Conservation (phyloP, 176 grass and related monocot species). For the Bolboschoenus planiculmis region DNA sequence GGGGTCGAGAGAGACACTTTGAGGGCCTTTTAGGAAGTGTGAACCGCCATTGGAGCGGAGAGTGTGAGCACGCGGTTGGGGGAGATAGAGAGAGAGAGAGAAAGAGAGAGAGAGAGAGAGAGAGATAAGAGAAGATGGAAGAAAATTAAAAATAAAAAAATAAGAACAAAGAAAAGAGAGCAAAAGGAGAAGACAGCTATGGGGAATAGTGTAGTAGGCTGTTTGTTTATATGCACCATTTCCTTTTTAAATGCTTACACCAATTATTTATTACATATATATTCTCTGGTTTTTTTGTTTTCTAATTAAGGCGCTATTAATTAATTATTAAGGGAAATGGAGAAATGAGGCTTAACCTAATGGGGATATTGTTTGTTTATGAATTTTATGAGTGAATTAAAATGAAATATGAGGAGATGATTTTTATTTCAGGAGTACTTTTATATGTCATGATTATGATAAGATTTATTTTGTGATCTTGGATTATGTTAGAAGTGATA, state of each 20-base stretch:
- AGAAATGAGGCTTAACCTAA: not conserved
- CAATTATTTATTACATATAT: not conserved
- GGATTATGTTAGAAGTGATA: not conserved
- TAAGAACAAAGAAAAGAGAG: too few species aligned
- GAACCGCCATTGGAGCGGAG: slow-evolving; percentile 3
- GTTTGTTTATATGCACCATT: not conserved
- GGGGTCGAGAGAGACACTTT: not conserved
- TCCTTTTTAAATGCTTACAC: slow-evolving; percentile 10
- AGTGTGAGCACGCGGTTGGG: slow-evolving; percentile 16
- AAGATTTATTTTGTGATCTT: too few species aligned
- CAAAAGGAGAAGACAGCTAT: slow-evolving; percentile 1
- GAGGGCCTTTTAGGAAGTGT: not conserved
- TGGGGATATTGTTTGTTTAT: not conserved
- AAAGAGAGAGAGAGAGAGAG: not conserved
- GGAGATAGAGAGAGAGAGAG: not conserved
- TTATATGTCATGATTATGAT: too few species aligned
- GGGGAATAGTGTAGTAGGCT: slow-evolving; percentile 6
- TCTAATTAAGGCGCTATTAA: not conserved
- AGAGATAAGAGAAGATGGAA: not conserved
- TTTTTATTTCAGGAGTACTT: not conserved
- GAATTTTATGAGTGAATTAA: not conserved
- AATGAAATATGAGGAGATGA: not conserved
- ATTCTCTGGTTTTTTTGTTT: not conserved
- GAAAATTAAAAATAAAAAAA: too few species aligned
- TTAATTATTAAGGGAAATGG: not conserved